Evolutionary conservation across 352 stramenopile species (phyloP), one percentile per base, ranked within the genome.

Genomic region (Phytopythium aichiense): DNA sequence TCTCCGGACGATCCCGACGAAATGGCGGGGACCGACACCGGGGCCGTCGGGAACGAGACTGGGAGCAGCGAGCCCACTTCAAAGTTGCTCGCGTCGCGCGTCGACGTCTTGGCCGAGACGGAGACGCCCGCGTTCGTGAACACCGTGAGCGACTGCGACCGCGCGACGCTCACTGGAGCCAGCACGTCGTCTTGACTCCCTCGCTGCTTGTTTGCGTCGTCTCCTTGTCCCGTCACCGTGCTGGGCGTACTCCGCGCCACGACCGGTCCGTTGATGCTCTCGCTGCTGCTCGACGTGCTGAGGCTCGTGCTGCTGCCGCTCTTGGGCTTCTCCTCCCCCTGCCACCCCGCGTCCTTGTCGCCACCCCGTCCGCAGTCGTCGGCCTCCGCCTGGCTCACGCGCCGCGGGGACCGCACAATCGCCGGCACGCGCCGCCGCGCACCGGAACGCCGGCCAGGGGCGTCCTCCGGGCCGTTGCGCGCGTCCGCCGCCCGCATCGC

Each of bases 131-230:
- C 51, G 51, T 57, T 57, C 7, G 51, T 57, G n/a, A 57, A 57
- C 0, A 57, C 57, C 4, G 68, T 77, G 12, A 85, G 67, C 37
- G 77, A 87, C 59, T 79, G 73, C 28, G 75, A 87, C 6, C 77
- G 75, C 5, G 54, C 56, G 23, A 58, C 72, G 13, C 72, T 69
- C 25, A 77, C 59, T 8, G 70, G 69, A 12, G 62, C 23, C 9
- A 73, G 38, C 11, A 33, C 48, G 25, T 58, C 56, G 28, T 57
- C n/a, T 12, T 62, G 60, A 38, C 11, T 67, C 61, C 20, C 66
- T 11, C 31, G 2, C 9, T 16, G 30, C 31, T 57, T 28, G 50
- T 2, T 20, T 20, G 22, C 25, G 7, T 0, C 46, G 5, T 13
- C 4, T 0, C 12, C 46, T 35, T 52, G 48, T 33, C 11, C 15